Evolutionary conservation across 2,329 filamentous ascomycete genomes (phyloP), one percentile per base, ranked within the genome.

Genomic region (Daldinia sp.): DNA sequence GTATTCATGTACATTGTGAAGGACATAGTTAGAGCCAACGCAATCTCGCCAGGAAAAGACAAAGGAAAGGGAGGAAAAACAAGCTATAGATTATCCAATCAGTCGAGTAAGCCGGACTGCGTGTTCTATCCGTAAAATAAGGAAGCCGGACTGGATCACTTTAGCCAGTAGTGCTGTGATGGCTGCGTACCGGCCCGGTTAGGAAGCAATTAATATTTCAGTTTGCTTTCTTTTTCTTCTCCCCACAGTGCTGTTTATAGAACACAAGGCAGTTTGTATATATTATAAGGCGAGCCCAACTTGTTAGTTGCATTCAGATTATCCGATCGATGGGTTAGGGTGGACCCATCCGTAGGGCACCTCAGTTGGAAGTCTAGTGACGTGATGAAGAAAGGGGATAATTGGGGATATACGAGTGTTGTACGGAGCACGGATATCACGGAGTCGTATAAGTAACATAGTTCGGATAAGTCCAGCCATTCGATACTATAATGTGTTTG

Each of bases 121-220:
- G 65, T 65, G 62, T 37, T 41, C 59, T 56, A 35, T 17, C 52
- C 61, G 55, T 13, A 53, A n/a, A 41, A 54, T 27, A 57, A 62
- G 65, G 47, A 53, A 59, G 41, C 55, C 54, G 50, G 39, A 61
- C 41, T 59, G 43, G 19, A 47, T 51, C 32, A 66, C 63, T 68
- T 68, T 66, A 68, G 65, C 65, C 65, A 68, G 48, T 63, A 54
- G 27, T 47, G 15, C 25, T 59, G 3, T 48, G 37, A 29, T 48
- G 43, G 47, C 54, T 41, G 43, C 52, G 61, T 63, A 63, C 58
- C 61, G 64, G 61, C 61, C 64, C 64, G 61, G 64, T 63, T 62
- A 49, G 30, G 15, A 62, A 55, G 48, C 52, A 67, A 62, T 67
- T 60, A 64, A 65, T 64, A 62, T 55, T 47, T 35, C 25, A 21